phyloP scores from a whole-genome alignment of 169 alveolate species.

The Plasmodium falciparum region DNA sequence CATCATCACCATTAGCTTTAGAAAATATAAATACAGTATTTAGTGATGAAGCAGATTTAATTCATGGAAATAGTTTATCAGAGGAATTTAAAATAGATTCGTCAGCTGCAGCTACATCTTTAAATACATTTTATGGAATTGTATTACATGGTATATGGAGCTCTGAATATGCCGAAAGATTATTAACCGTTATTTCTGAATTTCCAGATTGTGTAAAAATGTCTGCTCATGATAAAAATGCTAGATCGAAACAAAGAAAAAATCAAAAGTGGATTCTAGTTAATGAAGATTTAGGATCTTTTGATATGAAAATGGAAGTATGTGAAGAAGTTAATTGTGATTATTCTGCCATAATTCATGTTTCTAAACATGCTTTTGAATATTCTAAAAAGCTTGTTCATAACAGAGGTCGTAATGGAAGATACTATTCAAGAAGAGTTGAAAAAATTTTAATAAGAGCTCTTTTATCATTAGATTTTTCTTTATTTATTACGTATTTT shows the following conservation, averaged over 20 bases:
- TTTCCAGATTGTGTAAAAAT: slow-evolving; percentile 76
- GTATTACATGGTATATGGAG: slow-evolving; percentile 87
- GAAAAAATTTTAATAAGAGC: slow-evolving; percentile 85
- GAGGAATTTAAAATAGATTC: slow-evolving; percentile 78
- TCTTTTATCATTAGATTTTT: slow-evolving; percentile 74
- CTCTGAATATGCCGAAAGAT: slow-evolving; percentile 83
- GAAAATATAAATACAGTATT: slow-evolving; percentile 79
- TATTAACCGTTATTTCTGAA: slow-evolving; percentile 73
- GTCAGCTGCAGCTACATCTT: slow-evolving; percentile 84
- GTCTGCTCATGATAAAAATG: slow-evolving; percentile 15
- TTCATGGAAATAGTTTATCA: slow-evolving; percentile 75
- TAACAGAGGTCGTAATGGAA: slow-evolving; percentile 78
- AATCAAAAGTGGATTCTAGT: slow-evolving; percentile 79
- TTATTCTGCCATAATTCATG: slow-evolving; percentile 81
- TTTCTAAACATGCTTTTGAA: slow-evolving; percentile 82
- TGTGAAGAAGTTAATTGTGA: slow-evolving; percentile 29
- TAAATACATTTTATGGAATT: slow-evolving; percentile 80
- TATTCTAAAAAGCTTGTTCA: slow-evolving; percentile 78
- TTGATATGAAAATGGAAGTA: slow-evolving; percentile 45
- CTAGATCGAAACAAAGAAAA: slow-evolving; percentile 77
- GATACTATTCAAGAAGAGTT: slow-evolving; percentile 83
- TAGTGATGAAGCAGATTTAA: slow-evolving; percentile 81
- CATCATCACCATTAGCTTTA: slow-evolving; percentile 78
- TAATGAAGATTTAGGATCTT: slow-evolving; percentile 80
- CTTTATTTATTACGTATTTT: slow-evolving; percentile 67